These are phyloP conservation scores for Penicillium egyptiacum DNA, from an alignment of 495 filamentous ascomycete species.

Conservation along the genomic window DNA sequence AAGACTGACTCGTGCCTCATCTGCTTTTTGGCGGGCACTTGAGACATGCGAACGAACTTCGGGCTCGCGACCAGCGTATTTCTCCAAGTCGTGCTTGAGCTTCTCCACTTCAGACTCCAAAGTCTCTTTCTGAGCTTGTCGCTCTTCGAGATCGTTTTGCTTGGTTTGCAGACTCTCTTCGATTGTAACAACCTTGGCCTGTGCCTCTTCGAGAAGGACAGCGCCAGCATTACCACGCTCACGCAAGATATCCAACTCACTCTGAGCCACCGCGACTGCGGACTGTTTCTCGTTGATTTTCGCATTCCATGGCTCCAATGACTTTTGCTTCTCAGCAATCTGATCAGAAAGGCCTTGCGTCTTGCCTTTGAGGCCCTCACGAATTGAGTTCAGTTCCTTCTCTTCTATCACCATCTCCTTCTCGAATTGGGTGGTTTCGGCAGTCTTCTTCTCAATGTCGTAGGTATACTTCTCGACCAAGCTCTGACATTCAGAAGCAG, in stretches of 20 bases:
- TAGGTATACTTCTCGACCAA: constrained; percentile 71
- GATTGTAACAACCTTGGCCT: constrained; percentile 72
- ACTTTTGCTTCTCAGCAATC: constrained; percentile 88
- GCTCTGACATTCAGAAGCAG: constrained; percentile 71
- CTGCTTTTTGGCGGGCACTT: constrained; percentile 84
- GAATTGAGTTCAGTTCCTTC: constrained; percentile 72
- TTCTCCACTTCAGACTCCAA: constrained; percentile 73
- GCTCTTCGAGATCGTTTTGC: constrained; percentile 70
- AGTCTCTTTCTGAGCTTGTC: constrained; percentile 65
- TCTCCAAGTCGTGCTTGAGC: constrained; percentile 67
- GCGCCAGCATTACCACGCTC: constrained; percentile 86
- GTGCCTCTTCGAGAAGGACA: constrained; percentile 78
- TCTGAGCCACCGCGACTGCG: constrained; percentile 88
- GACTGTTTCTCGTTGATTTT: constrained; percentile 96
- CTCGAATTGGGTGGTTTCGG: constrained; percentile 72
- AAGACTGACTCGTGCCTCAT: constrained; percentile 87
- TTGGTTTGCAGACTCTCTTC: constrained; percentile 69
- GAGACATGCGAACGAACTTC: constrained; percentile 79
- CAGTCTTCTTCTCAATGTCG: constrained; percentile 72
- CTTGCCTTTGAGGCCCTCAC: constrained; percentile 87
- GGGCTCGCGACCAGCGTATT: constrained; percentile 73
- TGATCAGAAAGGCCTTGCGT: constrained; percentile 92
- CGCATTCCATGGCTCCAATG: constrained; percentile 92
- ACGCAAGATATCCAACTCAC: constrained; percentile 85
- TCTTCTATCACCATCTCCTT: constrained; percentile 74